Conservation (phyloP, 2,329 filamentous ascomycete species). For the Claviceps sp. region DNA sequence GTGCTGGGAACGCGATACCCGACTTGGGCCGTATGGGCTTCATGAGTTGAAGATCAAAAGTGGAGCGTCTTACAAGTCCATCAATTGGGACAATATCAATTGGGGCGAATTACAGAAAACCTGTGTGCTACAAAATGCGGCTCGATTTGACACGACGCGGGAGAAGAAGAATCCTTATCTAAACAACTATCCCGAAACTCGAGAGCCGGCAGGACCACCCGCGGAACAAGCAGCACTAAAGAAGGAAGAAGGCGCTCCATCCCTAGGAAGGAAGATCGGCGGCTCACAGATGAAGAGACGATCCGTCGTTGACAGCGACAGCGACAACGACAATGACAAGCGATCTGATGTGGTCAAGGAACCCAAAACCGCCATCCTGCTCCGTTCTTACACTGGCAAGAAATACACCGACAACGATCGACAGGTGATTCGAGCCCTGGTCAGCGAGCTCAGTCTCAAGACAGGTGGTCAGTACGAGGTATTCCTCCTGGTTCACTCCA, state of each 20-base stretch:
- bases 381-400: slow-evolving; percentile 65
- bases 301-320: neutral
- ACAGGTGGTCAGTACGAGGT: slow-evolving; percentile 73
- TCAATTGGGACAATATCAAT: slow-evolving; percentile 50
- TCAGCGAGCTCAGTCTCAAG: slow-evolving; percentile 62
- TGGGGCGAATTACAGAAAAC: slow-evolving; percentile 59
- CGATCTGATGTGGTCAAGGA: slow-evolving; percentile 21
- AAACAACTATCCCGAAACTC: slow-evolving; percentile 25
- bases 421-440: slow-evolving; percentile 63
- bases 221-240: slow-evolving; percentile 4
- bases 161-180: slow-evolving; percentile 30
- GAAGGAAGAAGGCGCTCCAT: neutral
- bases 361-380: slow-evolving; percentile 56
- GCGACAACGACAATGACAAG: neutral
- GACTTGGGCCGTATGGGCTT: slow-evolving; percentile 54
- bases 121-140: slow-evolving; percentile 52
- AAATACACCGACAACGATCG: slow-evolving; percentile 67
- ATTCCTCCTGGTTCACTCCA: slow-evolving; percentile 68
- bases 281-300: slow-evolving; percentile 8
- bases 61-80: slow-evolving; percentile 19
- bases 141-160: slow-evolving; percentile 40
- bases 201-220: slow-evolving; percentile 7
- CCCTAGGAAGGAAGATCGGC: neutral
- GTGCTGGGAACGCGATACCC: slow-evolving; percentile 56
- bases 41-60: slow-evolving; percentile 34